Evolutionary conservation across 495 filamentous ascomycete genomes (phyloP), one percentile per base, ranked within the genome.

Genomic region (Aspergillus cristatus): DNA sequence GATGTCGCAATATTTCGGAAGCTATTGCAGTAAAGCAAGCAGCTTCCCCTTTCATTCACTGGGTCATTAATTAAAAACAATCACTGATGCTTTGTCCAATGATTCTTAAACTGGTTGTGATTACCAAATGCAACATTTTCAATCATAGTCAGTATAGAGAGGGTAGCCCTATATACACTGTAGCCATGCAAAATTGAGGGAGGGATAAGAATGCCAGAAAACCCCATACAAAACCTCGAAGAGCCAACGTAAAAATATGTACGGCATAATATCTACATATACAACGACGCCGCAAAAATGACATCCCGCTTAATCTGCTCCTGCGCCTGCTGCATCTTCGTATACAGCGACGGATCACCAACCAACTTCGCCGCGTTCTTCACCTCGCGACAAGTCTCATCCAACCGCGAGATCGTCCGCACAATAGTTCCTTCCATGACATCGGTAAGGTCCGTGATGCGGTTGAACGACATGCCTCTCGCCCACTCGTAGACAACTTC

Each of bases 401-500:
- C 91, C 32, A 98, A 65, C 22, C 91, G 68, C 15, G 84, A 89
- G 40, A 98, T 95, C 8, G 86, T 86, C 18, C 91, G 67, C 14
- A 98, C 93, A 60, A 98, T 95, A 0, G 89, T 95, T 0, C 91
- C 91, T 55, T 98, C 91, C 49, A 97, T 76, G 32, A 98, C 90
- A 53, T 98, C 91, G 18, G 91, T 98, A 38, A 98, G 66, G 42
- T 94, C 86, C 1, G 89, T 97, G 48, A 98, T 98, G 37, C 93
- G 89, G 59, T 88, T 94, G 72, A 98, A 98, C 20, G 84, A 84
- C 87, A 96, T 95, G 14, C 91, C 91, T 39, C 84, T 74, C 1
- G 91, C 93, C 91, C 91, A 98, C 63, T 98, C 91, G 55, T 97
- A 95, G 12, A 98, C 91, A 0, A 98, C 93, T 58, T 98, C 93